Evolutionary conservation across 2,329 filamentous ascomycete species (phyloP), one percentile per base, ranked within the genome.

Genomic region (Epichloe typhina): DNA sequence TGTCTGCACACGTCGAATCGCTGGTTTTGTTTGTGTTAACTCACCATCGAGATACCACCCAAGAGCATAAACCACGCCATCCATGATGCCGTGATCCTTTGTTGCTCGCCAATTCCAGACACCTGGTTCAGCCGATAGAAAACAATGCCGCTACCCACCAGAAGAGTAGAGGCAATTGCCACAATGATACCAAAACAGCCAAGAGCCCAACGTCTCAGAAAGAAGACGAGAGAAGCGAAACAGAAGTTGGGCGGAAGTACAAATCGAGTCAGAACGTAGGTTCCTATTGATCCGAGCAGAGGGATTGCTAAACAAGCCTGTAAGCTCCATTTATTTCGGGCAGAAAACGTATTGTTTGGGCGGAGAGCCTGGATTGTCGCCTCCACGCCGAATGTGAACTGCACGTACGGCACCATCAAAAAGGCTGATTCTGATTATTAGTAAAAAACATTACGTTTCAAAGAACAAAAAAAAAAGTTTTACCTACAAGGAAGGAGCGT

Each of bases 201-300:
- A 13, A 73, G 61, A n/a, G 79, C 73, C 65, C 80, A 86, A 56
- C 70, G 72, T 50, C 76, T 71, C 41, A 85, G 69, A 54, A 83
- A 84, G 79, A 79, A 86, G 56, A 85, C 79, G 7, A 87, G 69
- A 5, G 79, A 81, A 23, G 80, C 80, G 57, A 85, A 81, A 66
- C 83, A 87, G 49, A 75, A 72, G 55, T 82, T 74, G 5, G 72
- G 72, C 42, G 82, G 74, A 4, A 69, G 72, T 54, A 75, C 66
- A 47, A 78, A 69, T 50, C 76, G 68, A 15, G 80, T 79, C 26
- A 82, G 74, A 38, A 82, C 66, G 64, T 81, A 83, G 19, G 76
- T 80, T 38, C 67, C 63, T 36, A 85, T 61, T 19, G 77, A 60
- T 52, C 80, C 67, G 44, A 77, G 61, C 17, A 72, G 63, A 26